A percentile compares a stretch with the other conserved stretches of the same genome.
Evolutionary conservation across 768 basidiomycete species (phyloP).

Genomic region (Calocera cornea): DNA sequence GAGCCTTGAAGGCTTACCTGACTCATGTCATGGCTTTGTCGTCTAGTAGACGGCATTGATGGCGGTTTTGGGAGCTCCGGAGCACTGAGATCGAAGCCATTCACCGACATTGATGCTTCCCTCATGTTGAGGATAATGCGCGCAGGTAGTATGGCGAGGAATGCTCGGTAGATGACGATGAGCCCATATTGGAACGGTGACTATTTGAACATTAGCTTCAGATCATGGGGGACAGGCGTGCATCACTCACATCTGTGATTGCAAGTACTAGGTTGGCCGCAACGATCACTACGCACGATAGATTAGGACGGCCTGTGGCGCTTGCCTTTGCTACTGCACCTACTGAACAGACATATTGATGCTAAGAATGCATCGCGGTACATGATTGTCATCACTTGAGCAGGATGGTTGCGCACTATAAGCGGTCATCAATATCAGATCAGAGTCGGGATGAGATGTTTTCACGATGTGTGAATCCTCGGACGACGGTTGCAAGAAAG

Average conservation of each 20-base stretch:
- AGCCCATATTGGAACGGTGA: neutral
- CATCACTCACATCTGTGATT: neutral
- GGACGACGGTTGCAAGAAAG: neutral
- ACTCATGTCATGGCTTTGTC: neutral
- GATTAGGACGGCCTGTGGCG: too few species aligned
- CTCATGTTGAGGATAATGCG: constrained; percentile 1
- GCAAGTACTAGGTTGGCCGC: neutral
- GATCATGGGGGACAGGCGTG: neutral
- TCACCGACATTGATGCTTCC: neutral
- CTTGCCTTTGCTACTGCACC: too few species aligned
- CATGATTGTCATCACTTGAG: neutral
- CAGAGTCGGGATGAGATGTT: neutral
- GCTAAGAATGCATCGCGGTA: constrained; percentile 1
- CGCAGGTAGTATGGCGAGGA: neutral
- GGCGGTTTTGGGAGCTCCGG: neutral
- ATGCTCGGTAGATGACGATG: neutral
- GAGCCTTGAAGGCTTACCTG: neutral
- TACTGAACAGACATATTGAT: neutral
- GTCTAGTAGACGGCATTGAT: neutral
- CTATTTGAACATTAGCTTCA: neutral
- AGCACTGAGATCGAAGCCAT: neutral
- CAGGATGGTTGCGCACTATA: neutral
- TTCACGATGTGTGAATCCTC: neutral
- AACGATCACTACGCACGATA: neutral
- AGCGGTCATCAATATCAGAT: neutral